A percentile compares a stretch with the other conserved stretches of the same genome.
Conservation (phyloP, 164 flowering plant genomes). For the Warburgia ugandensis region DNA sequence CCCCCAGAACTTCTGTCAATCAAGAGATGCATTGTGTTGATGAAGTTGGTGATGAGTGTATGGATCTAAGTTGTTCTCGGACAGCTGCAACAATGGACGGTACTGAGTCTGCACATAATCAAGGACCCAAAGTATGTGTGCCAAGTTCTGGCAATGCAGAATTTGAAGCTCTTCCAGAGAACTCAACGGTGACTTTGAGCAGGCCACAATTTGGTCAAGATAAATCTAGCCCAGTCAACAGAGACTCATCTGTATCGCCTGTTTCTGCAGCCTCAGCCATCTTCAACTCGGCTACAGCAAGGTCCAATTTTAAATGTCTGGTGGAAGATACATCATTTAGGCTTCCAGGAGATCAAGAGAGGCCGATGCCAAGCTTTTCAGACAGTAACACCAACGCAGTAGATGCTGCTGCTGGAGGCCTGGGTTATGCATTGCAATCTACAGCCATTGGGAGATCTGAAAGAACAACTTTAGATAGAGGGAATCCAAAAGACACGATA, state of each 20-base stretch:
- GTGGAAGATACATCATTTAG: too few species aligned
- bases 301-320: conserved; percentile 23
- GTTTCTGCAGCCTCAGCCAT: conserved; percentile 47
- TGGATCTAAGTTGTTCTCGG: conserved; percentile 11
- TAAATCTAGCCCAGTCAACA: conserved; percentile 29
- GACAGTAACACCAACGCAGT: not conserved
- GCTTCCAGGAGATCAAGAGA: too few species aligned
- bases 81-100: conserved; percentile 16
- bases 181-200: conserved; percentile 49
- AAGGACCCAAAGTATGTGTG: conserved; percentile 67
- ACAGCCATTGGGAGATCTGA: conserved; percentile 12
- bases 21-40: conserved; percentile 19
- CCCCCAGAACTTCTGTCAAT: conserved; percentile 13
- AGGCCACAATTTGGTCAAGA: conserved; percentile 41
- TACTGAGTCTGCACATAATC: conserved; percentile 50
- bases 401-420: conserved; percentile 3
- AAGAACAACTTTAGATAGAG: conserved; percentile 18
- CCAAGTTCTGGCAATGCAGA: conserved; percentile 56
- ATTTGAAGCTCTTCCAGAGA: conserved; percentile 54
- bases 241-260: conserved; percentile 49
- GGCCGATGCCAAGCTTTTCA: too few species aligned
- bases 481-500: conserved; percentile 9
- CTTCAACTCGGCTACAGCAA: conserved; percentile 31
- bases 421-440: conserved; percentile 8
- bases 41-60: conserved; percentile 18